Conservation (phyloP, 129 eudicot genomes). For the Flaveria sonorensis region DNA sequence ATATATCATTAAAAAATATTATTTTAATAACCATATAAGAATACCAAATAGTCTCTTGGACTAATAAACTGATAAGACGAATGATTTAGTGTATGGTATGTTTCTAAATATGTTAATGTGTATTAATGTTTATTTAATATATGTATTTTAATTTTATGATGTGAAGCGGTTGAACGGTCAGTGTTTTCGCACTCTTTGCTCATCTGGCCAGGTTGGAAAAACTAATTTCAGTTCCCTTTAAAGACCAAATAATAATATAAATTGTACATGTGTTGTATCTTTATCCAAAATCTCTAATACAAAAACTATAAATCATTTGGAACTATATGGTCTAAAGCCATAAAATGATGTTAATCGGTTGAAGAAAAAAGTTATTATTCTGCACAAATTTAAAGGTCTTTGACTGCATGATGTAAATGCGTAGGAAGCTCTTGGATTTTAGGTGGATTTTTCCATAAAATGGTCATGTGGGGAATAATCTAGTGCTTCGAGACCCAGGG, state of each 20-base stretch:
- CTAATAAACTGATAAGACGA: too few relatives aligned
- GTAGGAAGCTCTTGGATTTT: neutral
- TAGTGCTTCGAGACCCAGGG: constrained; percentile 25
- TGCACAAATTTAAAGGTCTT: constrained; percentile 20
- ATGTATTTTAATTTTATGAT: neutral
- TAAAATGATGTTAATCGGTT: neutral
- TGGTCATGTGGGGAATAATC: constrained; percentile 21
- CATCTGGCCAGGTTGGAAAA: neutral
- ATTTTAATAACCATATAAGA: too few relatives aligned
- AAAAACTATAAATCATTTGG: neutral
- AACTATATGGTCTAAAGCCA: neutral
- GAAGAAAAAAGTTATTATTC: neutral
- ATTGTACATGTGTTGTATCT: neutral
- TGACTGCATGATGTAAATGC: constrained; percentile 26
- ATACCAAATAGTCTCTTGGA: too few relatives aligned
- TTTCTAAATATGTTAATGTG: too few relatives aligned
- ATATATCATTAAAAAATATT: too few relatives aligned
- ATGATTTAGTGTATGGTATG: too few relatives aligned
- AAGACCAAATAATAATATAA: neutral
- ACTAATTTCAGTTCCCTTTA: neutral
- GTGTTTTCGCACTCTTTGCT: neutral
- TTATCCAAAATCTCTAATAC: neutral
- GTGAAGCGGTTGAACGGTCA: constrained; percentile 11
- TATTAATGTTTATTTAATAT: too few relatives aligned
- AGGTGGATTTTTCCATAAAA: constrained; percentile 13